Percentiles rank a stretch among this genome's conserved stretches.
phyloP scores from a whole-genome alignment of 2,329 filamentous ascomycete genomes.

The Conoideocrella luteorostrata region DNA sequence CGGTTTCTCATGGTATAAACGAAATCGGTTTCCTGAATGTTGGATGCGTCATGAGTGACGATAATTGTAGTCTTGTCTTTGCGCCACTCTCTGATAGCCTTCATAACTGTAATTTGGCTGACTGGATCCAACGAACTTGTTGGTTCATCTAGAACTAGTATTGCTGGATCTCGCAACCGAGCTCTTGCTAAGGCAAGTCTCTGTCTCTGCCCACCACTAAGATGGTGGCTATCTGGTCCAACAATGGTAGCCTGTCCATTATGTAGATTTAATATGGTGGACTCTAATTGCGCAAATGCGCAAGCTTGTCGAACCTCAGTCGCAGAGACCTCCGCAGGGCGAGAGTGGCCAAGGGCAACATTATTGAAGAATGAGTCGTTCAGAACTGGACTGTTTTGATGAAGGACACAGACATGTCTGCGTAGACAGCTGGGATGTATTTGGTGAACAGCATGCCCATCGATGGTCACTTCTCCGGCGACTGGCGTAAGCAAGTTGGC shows the following conservation, averaged over 20 bases:
- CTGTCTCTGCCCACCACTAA: conserved; percentile 84
- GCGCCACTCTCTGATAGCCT: conserved; percentile 71
- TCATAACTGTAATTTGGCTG: conserved; percentile 62
- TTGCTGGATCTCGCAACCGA: conserved; percentile 65
- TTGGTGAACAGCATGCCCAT: conserved; percentile 53
- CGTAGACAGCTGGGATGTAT: conserved; percentile 69
- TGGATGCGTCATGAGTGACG: conserved; percentile 82
- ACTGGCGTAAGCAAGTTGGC: conserved; percentile 67
- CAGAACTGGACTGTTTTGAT: conserved; percentile 78
- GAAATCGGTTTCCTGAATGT: conserved; percentile 67
- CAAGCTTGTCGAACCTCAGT: conserved; percentile 56
- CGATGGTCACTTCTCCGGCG: conserved; percentile 61
- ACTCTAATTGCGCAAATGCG: conserved; percentile 61
- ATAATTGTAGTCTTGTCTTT: conserved; percentile 79
- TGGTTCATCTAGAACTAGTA: conserved; percentile 82
- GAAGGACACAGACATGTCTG: conserved; percentile 70
- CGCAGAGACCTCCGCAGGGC: conserved; percentile 40
- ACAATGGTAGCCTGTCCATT: conserved; percentile 66
- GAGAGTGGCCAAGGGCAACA: conserved; percentile 61
- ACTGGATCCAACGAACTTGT: conserved; percentile 80
- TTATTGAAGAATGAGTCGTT: conserved; percentile 74
- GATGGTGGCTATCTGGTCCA: conserved; percentile 58
- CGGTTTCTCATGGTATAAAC: conserved; percentile 74
- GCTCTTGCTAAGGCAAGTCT: conserved; percentile 75
- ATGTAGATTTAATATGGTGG: conserved; percentile 60